A percentile compares a stretch with the other conserved stretches of the same genome.
These are phyloP conservation scores for Cytospora piceae DNA, from an alignment of 2,329 filamentous ascomycete genomes.

Conservation along the genomic window DNA sequence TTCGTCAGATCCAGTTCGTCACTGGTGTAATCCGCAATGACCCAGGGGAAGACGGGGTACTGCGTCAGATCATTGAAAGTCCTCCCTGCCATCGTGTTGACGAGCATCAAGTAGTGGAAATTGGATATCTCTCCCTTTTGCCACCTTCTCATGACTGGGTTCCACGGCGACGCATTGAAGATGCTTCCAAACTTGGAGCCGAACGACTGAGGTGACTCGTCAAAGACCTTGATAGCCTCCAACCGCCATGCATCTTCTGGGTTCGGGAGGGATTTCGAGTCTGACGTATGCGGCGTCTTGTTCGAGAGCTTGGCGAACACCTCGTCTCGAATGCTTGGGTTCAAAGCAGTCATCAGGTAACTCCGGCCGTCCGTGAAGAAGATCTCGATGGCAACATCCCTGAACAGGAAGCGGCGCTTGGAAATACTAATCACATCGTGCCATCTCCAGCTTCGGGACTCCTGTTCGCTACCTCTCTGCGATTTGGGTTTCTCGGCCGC, in stretches of 20 bases:
- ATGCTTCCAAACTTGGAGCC: constrained; percentile 91
- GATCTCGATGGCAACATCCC: constrained; percentile 93
- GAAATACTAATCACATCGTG: constrained; percentile 92
- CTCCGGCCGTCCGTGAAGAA: constrained; percentile 98
- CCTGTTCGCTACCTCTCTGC: constrained; percentile 66
- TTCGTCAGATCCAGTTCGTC: constrained; percentile 87
- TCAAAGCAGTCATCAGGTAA: constrained; percentile 86
- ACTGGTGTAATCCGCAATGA: constrained; percentile 93
- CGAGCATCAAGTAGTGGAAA: constrained; percentile 97
- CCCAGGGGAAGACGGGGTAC: constrained; percentile 97
- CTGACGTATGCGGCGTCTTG: constrained; percentile 80
- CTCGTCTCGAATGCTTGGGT: constrained; percentile 73
- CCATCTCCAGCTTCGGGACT: constrained; percentile 92
- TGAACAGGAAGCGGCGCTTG: constrained; percentile 91
- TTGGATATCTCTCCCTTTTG: constrained; percentile 94
- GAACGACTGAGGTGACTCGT: constrained; percentile 65
- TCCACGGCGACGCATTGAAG: constrained; percentile 81
- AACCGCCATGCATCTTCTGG: constrained; percentile 91
- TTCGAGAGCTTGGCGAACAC: constrained; percentile 75
- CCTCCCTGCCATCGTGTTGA: constrained; percentile 95
- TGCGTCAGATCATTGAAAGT: constrained; percentile 99
- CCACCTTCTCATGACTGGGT: constrained; percentile 87
- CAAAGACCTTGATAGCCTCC: constrained; percentile 74
- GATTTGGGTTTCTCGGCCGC: constrained; percentile 59
- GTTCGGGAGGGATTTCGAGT: constrained; percentile 69